Percentiles rank a stretch among this genome's conserved stretches.
These are phyloP conservation scores for Marchantia polymorpha DNA, from an alignment of 225 moss, liverwort and hornwort species.

Conservation along the genomic window DNA sequence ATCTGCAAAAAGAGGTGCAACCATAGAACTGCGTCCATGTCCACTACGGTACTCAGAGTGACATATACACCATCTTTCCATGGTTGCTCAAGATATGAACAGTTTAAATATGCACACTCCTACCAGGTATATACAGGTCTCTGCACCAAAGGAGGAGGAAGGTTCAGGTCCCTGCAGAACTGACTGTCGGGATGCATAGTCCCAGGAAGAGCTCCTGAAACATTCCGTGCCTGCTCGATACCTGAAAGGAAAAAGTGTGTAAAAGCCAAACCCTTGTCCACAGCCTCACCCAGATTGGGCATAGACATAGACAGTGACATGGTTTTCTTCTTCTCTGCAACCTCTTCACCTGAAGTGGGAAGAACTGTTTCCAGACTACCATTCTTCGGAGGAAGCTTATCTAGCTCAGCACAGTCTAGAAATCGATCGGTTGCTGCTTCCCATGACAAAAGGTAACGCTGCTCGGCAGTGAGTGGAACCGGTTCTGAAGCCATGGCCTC, in stretches of 20 bases:
- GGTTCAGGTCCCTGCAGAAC: slow-evolving; percentile 83
- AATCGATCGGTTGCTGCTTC: slow-evolving; percentile 98
- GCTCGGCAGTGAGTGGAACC: slow-evolving; percentile 83
- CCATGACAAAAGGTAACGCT: slow-evolving; percentile 82
- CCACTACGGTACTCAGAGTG: neutral
- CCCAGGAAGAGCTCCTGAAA: slow-evolving; percentile 48
- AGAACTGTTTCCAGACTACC: slow-evolving; percentile 20
- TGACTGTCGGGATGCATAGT: slow-evolving; percentile 72
- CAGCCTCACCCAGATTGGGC: slow-evolving; percentile 51
- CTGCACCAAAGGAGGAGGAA: slow-evolving; percentile 73
- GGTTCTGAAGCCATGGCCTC: slow-evolving; percentile 88
- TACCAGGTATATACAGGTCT: slow-evolving; percentile 96
- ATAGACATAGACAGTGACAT: slow-evolving; percentile 73
- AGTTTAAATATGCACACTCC: neutral
- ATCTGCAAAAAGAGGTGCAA: slow-evolving; percentile 25
- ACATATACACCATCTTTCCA: too few relatives aligned
- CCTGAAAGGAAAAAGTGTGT: slow-evolving; percentile 66
- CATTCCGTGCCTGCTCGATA: slow-evolving; percentile 60
- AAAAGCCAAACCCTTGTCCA: slow-evolving; percentile 65
- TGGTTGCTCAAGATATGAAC: neutral
- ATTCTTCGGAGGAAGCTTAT: slow-evolving; percentile 46
- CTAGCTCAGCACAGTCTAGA: slow-evolving; percentile 76
- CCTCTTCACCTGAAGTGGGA: slow-evolving; percentile 43
- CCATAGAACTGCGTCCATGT: neutral
- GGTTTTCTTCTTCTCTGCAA: slow-evolving; percentile 57